Conservation (phyloP, 2,329 filamentous ascomycete species). For the Epichloe typhina region DNA sequence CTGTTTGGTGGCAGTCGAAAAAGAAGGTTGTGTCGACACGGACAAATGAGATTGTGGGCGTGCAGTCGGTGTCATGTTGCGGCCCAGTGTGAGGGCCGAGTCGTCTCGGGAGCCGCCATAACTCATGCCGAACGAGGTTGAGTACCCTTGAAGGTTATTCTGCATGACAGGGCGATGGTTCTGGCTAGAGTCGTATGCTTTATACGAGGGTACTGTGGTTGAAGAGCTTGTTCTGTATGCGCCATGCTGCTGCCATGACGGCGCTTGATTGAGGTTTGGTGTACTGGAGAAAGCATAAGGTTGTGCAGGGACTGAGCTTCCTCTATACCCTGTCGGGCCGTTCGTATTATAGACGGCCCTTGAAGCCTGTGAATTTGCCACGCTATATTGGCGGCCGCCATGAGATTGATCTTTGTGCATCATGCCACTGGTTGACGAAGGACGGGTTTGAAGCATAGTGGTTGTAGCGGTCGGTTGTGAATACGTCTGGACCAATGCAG, state of each 20-base stretch:
- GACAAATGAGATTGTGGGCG: constrained; percentile 31
- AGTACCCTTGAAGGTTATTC: constrained; percentile 26
- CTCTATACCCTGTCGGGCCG: constrained; percentile 37
- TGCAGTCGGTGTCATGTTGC: constrained; percentile 25
- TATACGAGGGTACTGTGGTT: constrained; percentile 26
- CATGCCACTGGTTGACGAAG: constrained; percentile 36
- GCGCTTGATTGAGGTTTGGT: constrained; percentile 46
- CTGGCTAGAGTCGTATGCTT: constrained; percentile 12
- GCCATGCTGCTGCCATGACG: constrained; percentile 38
- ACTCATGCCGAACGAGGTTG: constrained; percentile 21
- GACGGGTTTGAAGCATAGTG: constrained; percentile 64
- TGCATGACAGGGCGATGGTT: constrained; percentile 13
- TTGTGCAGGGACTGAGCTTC: constrained; percentile 48
- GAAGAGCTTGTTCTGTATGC: constrained; percentile 35
- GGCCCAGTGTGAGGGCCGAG: constrained; percentile 29
- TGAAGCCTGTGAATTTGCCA: constrained; percentile 20
- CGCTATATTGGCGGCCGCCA: constrained; percentile 35
- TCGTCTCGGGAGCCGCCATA: constrained; percentile 39
- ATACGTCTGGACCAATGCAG: constrained; percentile 71
- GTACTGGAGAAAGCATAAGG: constrained; percentile 65
- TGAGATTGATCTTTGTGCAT: constrained; percentile 40
- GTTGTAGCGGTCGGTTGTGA: constrained; percentile 61
- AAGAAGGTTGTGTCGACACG: constrained; percentile 34
- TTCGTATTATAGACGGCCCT: constrained; percentile 16
- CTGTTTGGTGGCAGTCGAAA: constrained; percentile 25